Percentiles rank a stretch among this genome's conserved stretches.
Evolutionary conservation across 2,329 filamentous ascomycete genomes (phyloP).

Genomic region (Phyllosticta citrichinensis): DNA sequence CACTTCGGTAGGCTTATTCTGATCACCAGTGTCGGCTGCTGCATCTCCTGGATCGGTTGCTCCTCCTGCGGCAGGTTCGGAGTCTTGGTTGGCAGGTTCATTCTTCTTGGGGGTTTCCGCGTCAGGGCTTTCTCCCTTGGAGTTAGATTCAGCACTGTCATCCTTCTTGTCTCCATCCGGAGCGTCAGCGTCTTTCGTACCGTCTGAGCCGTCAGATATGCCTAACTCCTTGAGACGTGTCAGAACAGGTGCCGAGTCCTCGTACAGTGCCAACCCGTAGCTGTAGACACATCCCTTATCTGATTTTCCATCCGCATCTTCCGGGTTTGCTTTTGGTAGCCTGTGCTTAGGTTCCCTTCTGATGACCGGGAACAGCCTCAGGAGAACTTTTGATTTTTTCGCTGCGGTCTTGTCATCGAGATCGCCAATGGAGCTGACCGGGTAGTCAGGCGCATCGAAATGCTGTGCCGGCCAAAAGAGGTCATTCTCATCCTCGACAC

Average conservation of each 20-base stretch:
- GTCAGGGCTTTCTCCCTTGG: conserved; percentile 1
- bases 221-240: conserved; percentile 3
- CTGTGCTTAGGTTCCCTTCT: conserved; percentile 40
- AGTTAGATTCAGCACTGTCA: conserved; percentile 5
- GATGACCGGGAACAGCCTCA: conserved; percentile 44
- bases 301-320: conserved; percentile 26
- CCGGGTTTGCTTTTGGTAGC: conserved; percentile 18
- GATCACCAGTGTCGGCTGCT: neutral
- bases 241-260: conserved; percentile 26
- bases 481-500: conserved; percentile 24
- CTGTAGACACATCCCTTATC: conserved; percentile 42
- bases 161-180: conserved; percentile 1
- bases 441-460: conserved; percentile 19
- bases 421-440: conserved; percentile 16
- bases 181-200: conserved; percentile 1
- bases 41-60: conserved; percentile 1
- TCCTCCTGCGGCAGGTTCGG: neutral
- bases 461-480: conserved; percentile 27
- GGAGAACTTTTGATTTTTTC: conserved; percentile 33
- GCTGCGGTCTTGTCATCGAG: conserved; percentile 15
- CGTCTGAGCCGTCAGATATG: conserved; percentile 1
- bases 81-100: neutral
- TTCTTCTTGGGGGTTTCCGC: neutral
- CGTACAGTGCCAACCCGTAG: conserved; percentile 40
- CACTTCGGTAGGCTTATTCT: neutral